A percentile compares a stretch with the other conserved stretches of the same genome.
phyloP scores from a whole-genome alignment of 257 asterid genomes.

The Ilex aquifolium region DNA sequence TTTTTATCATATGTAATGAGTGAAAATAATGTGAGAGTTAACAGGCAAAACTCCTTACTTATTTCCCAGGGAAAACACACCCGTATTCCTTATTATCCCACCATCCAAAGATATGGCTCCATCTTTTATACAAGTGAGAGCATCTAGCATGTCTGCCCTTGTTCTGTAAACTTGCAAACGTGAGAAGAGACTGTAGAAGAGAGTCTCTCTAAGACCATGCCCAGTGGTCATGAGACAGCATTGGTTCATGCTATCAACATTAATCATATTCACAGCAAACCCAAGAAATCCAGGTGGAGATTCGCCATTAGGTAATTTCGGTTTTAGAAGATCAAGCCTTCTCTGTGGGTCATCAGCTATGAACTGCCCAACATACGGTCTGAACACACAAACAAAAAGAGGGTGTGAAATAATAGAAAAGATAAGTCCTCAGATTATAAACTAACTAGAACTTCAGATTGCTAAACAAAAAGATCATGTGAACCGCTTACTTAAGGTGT shows the following conservation, averaged over 20 bases:
- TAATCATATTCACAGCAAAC: conserved; percentile 87
- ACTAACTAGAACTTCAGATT: conserved; percentile 12
- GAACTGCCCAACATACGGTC: conserved; percentile 64
- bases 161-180: conserved; percentile 74
- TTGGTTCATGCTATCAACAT: conserved; percentile 40
- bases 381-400: conserved; percentile 25
- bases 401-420: background rate
- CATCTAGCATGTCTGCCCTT: conserved; percentile 70
- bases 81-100: conserved; percentile 54
- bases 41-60: conserved; percentile 38
- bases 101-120: conserved; percentile 95
- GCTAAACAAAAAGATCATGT: conserved; percentile 12
- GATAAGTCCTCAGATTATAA: background rate
- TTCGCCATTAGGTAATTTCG: conserved; percentile 54
- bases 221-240: conserved; percentile 33
- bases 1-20: background rate
- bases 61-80: conserved; percentile 42
- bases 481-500: conserved; percentile 44
- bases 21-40: background rate
- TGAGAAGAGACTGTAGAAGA: conserved; percentile 69
- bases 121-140: conserved; percentile 33
- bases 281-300: conserved; percentile 84
- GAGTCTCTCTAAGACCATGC: conserved; percentile 73
- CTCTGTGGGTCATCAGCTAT: conserved; percentile 70
- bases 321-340: conserved; percentile 65